A percentile compares a stretch with the other conserved stretches of the same genome.
phyloP scores from a whole-genome alignment of 495 filamentous ascomycete species.

The Neurospora cerealis region DNA sequence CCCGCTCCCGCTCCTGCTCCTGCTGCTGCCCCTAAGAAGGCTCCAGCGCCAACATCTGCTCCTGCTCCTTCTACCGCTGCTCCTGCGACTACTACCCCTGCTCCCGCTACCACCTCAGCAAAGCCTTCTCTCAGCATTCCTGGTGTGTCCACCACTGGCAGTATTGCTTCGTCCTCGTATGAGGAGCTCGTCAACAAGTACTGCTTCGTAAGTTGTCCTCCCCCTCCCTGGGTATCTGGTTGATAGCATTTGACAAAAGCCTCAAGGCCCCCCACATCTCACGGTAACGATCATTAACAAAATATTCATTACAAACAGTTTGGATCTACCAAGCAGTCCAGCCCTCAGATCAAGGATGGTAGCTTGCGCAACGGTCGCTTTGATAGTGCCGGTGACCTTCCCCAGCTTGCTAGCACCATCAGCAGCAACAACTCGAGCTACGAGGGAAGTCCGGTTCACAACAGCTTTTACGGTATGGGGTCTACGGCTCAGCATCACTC shows the following conservation, averaged over 20 bases:
- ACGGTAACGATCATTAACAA: slow-evolving; percentile 9
- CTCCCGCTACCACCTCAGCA: slow-evolving; percentile 5
- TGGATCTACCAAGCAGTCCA: slow-evolving; percentile 35
- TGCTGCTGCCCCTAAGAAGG: slow-evolving; percentile 1
- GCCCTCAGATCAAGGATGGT: slow-evolving; percentile 26
- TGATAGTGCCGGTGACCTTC: slow-evolving; percentile 24
- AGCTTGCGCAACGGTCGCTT: slow-evolving; percentile 18
- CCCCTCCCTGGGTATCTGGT: not conserved
- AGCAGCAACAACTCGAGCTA: slow-evolving; percentile 26
- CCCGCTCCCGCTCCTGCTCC: not conserved
- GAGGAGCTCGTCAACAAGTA: slow-evolving; percentile 94
- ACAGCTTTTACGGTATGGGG: slow-evolving; percentile 20
- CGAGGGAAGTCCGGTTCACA: slow-evolving; percentile 27
- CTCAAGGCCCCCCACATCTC: not conserved
- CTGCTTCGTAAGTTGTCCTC: slow-evolving; percentile 84
- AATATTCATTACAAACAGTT: slow-evolving; percentile 21
- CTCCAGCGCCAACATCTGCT: not conserved
- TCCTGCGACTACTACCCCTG: slow-evolving; percentile 3
- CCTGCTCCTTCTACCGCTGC: not conserved
- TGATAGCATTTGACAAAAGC: slow-evolving; percentile 10
- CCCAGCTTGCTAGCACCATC: slow-evolving; percentile 11
- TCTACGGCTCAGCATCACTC: slow-evolving; percentile 31
- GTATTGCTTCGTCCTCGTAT: slow-evolving; percentile 73
- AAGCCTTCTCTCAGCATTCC: slow-evolving; percentile 7
- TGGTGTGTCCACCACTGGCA: slow-evolving; percentile 17